These are phyloP conservation scores for Phytophthora hybrid DNA, from an alignment of 352 stramenopile species.

Conservation along the genomic window DNA sequence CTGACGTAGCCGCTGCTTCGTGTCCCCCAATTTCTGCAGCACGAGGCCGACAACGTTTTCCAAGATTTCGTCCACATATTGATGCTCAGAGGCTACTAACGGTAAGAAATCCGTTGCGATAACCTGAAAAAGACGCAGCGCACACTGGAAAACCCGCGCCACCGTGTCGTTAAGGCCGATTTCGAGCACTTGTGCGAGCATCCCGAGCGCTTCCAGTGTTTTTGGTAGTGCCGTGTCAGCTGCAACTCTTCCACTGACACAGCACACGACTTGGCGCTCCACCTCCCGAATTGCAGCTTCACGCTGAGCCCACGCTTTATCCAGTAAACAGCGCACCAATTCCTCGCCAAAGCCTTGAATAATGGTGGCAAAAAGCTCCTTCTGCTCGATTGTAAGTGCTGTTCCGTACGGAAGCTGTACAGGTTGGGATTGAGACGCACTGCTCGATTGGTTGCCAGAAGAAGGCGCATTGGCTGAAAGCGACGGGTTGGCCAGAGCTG, in stretches of 20 bases:
- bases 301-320: constrained; percentile 83
- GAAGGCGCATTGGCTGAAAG: constrained; percentile 44
- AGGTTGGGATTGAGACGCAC: constrained; percentile 37
- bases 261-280: constrained; percentile 70
- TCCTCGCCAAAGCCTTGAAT: constrained; percentile 73
- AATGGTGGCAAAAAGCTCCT: constrained; percentile 52
- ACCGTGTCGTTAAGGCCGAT: constrained; percentile 81
- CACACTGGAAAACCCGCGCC: constrained; percentile 81
- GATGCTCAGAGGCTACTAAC: constrained; percentile 49
- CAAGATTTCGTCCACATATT: constrained; percentile 68
- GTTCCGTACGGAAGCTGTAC: constrained; percentile 75
- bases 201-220: constrained; percentile 62
- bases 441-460: constrained; percentile 24
- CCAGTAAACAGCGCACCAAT: constrained; percentile 78
- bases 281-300: constrained; percentile 81
- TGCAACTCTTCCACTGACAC: constrained; percentile 51
- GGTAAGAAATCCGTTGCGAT: constrained; percentile 79
- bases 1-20: constrained; percentile 74
- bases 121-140: constrained; percentile 75
- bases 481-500: constrained; percentile 63
- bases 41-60: constrained; percentile 66
- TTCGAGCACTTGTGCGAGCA: constrained; percentile 68
- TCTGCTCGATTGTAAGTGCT: constrained; percentile 70
- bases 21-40: constrained; percentile 80
- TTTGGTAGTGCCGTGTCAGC: constrained; percentile 61